Conservation (phyloP, 331 rosid genomes). For the Prunus yedoensis region DNA sequence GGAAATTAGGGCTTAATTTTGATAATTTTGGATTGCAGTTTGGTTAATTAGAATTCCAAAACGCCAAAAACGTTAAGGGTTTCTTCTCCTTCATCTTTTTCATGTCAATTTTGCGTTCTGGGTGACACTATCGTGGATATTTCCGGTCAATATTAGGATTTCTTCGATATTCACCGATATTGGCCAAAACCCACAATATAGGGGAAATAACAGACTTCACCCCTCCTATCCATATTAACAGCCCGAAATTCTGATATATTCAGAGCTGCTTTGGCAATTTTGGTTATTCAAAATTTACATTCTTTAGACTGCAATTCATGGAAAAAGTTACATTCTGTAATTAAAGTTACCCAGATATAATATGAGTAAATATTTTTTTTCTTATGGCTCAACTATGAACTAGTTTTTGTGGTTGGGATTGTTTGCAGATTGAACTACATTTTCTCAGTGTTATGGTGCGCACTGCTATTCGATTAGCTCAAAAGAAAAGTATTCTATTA, state of each 20-base stretch:
- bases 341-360: neutral
- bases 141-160: neutral
- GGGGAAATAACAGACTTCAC: no score
- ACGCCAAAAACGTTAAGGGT: neutral
- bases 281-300: neutral
- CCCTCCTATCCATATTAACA: no score
- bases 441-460: conserved; percentile 26
- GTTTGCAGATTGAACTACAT: conserved; percentile 17
- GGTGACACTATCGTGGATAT: neutral
- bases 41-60: neutral
- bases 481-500: conserved; percentile 16
- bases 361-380: neutral
- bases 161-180: no score
- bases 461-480: conserved; percentile 17
- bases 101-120: neutral
- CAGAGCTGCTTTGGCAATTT: neutral
- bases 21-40: neutral
- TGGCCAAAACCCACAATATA: no score
- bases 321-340: neutral
- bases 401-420: conserved; percentile 15
- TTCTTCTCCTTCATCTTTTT: neutral
- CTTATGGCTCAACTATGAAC: neutral
- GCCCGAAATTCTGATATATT: neutral
- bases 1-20: neutral
- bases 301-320: neutral